Conservation (phyloP, 2,329 filamentous ascomycete genomes). For the Fusarium virguliforme region DNA sequence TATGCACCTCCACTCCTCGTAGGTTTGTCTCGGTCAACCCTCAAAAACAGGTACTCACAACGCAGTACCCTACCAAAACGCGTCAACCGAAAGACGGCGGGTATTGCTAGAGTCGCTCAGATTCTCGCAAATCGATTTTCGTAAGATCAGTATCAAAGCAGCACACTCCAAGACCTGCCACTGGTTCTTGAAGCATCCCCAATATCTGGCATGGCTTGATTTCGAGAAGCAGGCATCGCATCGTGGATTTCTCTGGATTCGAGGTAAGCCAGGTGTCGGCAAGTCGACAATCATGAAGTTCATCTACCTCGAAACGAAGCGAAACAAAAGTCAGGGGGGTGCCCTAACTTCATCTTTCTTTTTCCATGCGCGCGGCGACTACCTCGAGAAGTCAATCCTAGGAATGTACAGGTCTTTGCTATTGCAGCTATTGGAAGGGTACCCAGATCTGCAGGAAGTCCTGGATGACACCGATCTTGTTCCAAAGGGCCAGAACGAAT, state of each 20-base stretch:
- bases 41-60: neutral
- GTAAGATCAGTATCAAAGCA: slow-evolving; percentile 55
- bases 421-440: slow-evolving; percentile 60
- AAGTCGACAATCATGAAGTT: slow-evolving; percentile 67
- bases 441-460: slow-evolving; percentile 54
- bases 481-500: rapidly evolving
- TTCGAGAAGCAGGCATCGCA: neutral
- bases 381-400: slow-evolving; percentile 61
- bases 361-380: slow-evolving; percentile 65
- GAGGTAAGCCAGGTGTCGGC: slow-evolving; percentile 62
- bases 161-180: slow-evolving; percentile 52
- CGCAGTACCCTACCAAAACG: rapidly evolving
- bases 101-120: slow-evolving; percentile 52
- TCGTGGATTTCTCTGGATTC: slow-evolving; percentile 63
- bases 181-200: slow-evolving; percentile 26
- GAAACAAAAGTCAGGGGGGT: rapidly evolving
- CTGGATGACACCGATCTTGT: slow-evolving; percentile 45
- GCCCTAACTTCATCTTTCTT: slow-evolving; percentile 62
- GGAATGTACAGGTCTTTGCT: slow-evolving; percentile 69
- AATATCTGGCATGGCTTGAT: slow-evolving; percentile 34
- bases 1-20: neutral
- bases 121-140: slow-evolving; percentile 60
- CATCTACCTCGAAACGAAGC: slow-evolving; percentile 36
- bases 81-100: neutral
- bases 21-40: neutral